Base-by-base conservation (phyloP, 805 yeast species). In the Monosporozyma siamensis region DNA sequence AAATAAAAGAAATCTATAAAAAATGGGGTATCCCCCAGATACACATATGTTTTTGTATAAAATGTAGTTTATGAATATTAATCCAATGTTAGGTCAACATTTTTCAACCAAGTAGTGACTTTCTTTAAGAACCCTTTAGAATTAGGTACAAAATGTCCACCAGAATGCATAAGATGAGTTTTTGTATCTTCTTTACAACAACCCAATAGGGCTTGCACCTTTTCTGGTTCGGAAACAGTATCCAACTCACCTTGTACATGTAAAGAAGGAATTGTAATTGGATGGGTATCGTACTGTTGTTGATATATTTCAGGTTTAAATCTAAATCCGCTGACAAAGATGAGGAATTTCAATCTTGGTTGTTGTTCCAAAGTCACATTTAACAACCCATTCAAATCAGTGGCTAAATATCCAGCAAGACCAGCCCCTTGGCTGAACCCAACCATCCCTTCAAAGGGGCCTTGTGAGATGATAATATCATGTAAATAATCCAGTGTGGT, bases 351-450 rank as follows among this genome's bases (percentile, higher is more conserved):
- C 48, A 88, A 43, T 6, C 55, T 47, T 11, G 69, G 68, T 12
- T 78, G 81, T 51, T 58, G 52, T 36, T 50, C 59, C 44, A 39
- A 45, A 52, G 74, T 43, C 24, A 63, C 39, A 15, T 46, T 44
- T 26, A 52, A 72, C 68, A 48, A 74, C 44, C 40, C 69, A 66
- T 79, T 76, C 27, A 74, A 68, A 46, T 75, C 73, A 26, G 83
- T 70, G 32, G 83, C 59, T 8, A 85, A 60, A 5, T 84, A 56
- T 1, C 71, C 95, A 1, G 82, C 78, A n/a, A 90, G 64, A 1
- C 90, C 95, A 1, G 95, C 95, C 40, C 98, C 98, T 63, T 92
- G 97, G 23, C 95, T 82, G 56, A 92, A 92, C 0, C 97, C 97
- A 27, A 92, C 59, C 4, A 89, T 58, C 1, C 97, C 98, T 6